Percentiles rank a stretch among this genome's conserved stretches.
These are phyloP conservation scores for Vickermania ingenoplastis DNA, from an alignment of 208 protist species.

Conservation along the genomic window DNA sequence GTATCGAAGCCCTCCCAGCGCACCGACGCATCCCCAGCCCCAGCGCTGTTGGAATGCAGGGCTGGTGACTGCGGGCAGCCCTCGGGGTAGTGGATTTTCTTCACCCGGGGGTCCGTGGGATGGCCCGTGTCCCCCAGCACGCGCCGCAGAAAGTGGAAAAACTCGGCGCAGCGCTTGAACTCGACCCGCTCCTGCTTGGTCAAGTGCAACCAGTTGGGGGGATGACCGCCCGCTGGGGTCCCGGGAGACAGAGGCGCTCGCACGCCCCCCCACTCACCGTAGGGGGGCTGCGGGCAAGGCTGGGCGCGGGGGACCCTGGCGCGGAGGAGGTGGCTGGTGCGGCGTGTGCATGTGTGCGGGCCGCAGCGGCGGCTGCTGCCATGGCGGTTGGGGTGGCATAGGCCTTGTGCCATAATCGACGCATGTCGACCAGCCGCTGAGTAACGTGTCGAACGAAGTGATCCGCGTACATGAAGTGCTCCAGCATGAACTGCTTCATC, in stretches of 20 bases:
- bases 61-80: not conserved
- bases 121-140: constrained; percentile 32
- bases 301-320: too few species aligned
- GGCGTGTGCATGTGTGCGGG: too few species aligned
- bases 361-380: too few species aligned
- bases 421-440: not conserved
- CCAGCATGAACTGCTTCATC: not conserved
- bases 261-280: not conserved
- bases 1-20: constrained; percentile 67
- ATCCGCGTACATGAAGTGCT: not conserved
- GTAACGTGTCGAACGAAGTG: not conserved
- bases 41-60: not conserved
- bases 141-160: constrained; percentile 50
- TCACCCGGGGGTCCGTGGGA: constrained; percentile 32
- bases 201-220: not conserved
- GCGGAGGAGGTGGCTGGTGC: too few species aligned
- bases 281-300: too few species aligned
- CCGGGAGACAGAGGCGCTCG: too few species aligned
- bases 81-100: constrained; percentile 18
- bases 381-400: too few species aligned
- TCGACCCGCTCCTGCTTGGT: constrained; percentile 7
- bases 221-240: not conserved
- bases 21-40: not conserved
- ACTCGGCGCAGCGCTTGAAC: constrained; percentile 14
- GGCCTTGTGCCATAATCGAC: not conserved